Base-by-base conservation (phyloP, 139 green algal genomes). In the Medakamo hakoo region DNA sequence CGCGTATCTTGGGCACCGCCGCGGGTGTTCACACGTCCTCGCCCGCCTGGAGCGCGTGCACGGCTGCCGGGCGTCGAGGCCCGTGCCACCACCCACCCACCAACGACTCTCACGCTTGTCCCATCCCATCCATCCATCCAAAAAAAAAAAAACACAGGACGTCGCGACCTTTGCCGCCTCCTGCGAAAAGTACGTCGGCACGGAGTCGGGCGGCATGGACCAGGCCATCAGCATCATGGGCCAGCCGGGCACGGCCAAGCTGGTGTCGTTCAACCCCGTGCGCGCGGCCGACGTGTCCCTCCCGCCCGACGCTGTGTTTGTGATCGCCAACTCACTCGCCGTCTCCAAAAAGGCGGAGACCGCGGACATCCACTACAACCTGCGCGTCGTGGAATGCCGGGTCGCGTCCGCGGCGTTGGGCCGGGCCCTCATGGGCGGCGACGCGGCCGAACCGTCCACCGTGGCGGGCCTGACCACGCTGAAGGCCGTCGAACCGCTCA, bases 151-250 rank as follows among this genome's bases (percentile, higher is more conserved):
- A 57, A 31, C 3, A 67, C 68, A 81, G 49, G 82, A 95, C 48
- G 74, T 98, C 26, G 84, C 92, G 3, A 82, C 92, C 64, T 90
- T 94, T 63, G 82, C 87, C 4, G 89, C 85, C 58, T 73, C 60
- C 21, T 83, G 77, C 4, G 79, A 88, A 73, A 73, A 74, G 21
- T 83, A 91, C 63, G 84, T 94, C 63, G 88, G 88, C 9, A 87
- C 89, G 4, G 83, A 88, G 56, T 86, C 76, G 0, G 92, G 92
- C 18, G 92, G 92, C 62, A 98, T 98, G 92, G 92, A 98, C 76
- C 91, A 98, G 78, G 91, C 91, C 16, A 95, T 96, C 67, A 83
- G 69, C 60, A 83, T 97, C 48, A 92, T 97, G 89, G 90, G 80
- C 49, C 70, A 74, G 70, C 66, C 30, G 14, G 84, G 76, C 25